Conservation (phyloP, 768 basidiomycete species). For the Amanita rubescens region DNA sequence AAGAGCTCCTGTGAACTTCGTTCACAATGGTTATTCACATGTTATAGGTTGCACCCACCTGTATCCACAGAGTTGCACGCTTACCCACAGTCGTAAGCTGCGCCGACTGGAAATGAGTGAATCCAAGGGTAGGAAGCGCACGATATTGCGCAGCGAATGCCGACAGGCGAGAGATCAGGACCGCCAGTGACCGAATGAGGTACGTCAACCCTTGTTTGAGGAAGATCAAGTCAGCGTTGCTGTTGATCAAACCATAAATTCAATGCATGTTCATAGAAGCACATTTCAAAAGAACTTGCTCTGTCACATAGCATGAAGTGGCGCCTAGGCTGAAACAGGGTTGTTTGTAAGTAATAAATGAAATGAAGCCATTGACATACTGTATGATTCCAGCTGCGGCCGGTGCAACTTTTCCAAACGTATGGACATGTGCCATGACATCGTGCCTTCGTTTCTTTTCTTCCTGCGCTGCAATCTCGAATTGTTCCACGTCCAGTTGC, state of each 20-base stretch:
- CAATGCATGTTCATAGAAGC: neutral
- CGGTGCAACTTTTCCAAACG: conserved; percentile 89
- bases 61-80: conserved; percentile 93
- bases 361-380: conserved; percentile 32
- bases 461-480: conserved; percentile 84
- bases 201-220: conserved; percentile 79
- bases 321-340: conserved; percentile 66
- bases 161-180: conserved; percentile 85
- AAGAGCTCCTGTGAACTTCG: conserved; percentile 60
- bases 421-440: conserved; percentile 99
- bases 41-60: conserved; percentile 40
- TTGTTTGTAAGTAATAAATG: neutral
- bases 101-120: conserved; percentile 98
- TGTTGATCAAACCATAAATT: conserved; percentile 24
- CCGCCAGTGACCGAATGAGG: conserved; percentile 80
- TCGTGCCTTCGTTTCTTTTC: conserved; percentile 98
- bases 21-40: neutral
- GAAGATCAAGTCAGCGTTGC: conserved; percentile 98
- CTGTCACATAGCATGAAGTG: conserved; percentile 98
- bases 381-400: conserved; percentile 96
- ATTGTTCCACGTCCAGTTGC: conserved; percentile 84
- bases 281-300: conserved; percentile 37
- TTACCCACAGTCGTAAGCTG: conserved; percentile 98
- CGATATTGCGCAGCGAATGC: conserved; percentile 79
- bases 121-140: conserved; percentile 89